Evolutionary conservation across 495 filamentous ascomycete genomes (phyloP).

Genomic region (Neurospora sp.): DNA sequence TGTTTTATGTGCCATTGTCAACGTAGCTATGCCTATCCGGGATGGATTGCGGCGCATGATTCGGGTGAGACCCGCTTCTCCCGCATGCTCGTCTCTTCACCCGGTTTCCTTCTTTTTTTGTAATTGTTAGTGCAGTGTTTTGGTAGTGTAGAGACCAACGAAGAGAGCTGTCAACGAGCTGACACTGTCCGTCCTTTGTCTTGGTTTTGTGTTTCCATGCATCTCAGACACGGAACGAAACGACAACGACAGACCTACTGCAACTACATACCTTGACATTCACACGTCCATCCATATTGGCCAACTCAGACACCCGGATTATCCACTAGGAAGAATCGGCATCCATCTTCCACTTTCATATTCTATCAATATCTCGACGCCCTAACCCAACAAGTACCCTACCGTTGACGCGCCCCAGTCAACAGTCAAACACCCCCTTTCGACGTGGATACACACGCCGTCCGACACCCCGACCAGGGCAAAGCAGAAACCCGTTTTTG

Average conservation of each 20-base stretch:
- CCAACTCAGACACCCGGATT: slow-evolving; percentile 20
- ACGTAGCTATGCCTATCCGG: neutral
- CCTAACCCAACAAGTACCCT: neutral
- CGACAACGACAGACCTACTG: neutral
- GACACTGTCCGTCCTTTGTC: slow-evolving; percentile 14
- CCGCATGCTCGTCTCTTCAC: slow-evolving; percentile 20
- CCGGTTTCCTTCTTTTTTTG: slow-evolving; percentile 10
- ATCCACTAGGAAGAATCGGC: neutral
- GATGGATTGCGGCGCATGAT: neutral
- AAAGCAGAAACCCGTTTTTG: slow-evolving; percentile 1
- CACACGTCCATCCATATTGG: neutral
- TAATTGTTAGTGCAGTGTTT: neutral
- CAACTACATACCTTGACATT: neutral
- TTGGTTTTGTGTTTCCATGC: slow-evolving; percentile 26
- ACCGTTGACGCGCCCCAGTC: neutral
- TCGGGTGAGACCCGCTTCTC: slow-evolving; percentile 22
- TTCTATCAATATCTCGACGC: neutral
- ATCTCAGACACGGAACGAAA: slow-evolving; percentile 14
- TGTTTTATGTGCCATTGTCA: neutral
- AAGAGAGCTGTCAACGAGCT: neutral
- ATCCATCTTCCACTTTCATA: neutral
- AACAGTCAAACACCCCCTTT: neutral
- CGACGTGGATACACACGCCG: neutral
- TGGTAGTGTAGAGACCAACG: neutral
- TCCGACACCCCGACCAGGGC: neutral